A percentile compares a stretch with the other conserved stretches of the same genome.
Conservation (phyloP, 2,329 filamentous ascomycete species). For the Colletotrichum echinochloae region DNA sequence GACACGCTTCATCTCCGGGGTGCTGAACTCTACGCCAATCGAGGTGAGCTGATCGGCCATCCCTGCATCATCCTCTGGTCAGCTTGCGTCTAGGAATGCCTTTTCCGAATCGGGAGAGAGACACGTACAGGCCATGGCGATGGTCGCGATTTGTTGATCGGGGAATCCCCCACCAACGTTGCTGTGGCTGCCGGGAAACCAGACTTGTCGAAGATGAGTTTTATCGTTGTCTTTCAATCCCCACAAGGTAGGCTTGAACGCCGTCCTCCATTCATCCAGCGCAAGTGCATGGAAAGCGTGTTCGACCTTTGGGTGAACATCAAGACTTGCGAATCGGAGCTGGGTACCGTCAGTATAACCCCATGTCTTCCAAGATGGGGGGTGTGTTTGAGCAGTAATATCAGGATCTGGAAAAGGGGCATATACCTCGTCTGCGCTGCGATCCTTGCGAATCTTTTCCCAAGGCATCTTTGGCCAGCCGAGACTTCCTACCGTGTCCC, state of each 20-base stretch:
- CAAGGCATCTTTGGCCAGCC: slow-evolving; percentile 46
- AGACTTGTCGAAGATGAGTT: slow-evolving; percentile 46
- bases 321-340: slow-evolving; percentile 41
- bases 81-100: not conserved
- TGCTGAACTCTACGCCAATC: slow-evolving; percentile 44
- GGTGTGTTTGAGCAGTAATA: too few species aligned
- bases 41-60: slow-evolving; percentile 45
- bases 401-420: fast-evolving
- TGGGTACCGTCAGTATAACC: not conserved
- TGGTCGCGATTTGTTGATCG: slow-evolving; percentile 44
- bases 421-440: slow-evolving; percentile 32
- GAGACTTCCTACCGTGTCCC: slow-evolving; percentile 62
- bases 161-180: slow-evolving; percentile 70
- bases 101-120: too few species aligned
- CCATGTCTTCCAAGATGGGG: too few species aligned
- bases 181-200: slow-evolving; percentile 71
- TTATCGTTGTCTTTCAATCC: slow-evolving; percentile 37
- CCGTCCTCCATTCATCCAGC: slow-evolving; percentile 61
- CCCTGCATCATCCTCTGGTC: slow-evolving; percentile 9
- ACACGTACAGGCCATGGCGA: slow-evolving; percentile 42
- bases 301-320: slow-evolving; percentile 52
- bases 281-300: slow-evolving; percentile 68
- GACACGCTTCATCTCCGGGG: slow-evolving; percentile 41
- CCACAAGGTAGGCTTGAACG: slow-evolving; percentile 49
- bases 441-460: slow-evolving; percentile 21